These are phyloP conservation scores for Eucalyptus shirleyi DNA, from an alignment of 345 rosid genomes.

Conservation along the genomic window DNA sequence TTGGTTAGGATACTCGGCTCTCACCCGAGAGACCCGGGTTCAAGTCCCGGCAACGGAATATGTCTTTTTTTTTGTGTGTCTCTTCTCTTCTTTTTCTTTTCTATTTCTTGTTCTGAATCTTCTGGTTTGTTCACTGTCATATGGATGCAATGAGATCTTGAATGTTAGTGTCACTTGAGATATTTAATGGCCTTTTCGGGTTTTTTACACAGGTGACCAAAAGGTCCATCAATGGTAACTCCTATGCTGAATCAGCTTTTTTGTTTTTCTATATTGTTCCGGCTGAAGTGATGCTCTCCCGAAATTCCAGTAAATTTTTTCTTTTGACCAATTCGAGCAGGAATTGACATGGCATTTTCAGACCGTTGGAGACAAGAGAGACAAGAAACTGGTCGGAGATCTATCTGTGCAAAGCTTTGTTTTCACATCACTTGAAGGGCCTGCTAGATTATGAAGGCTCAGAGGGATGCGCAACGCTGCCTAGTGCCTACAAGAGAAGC, in stretches of 20 bases:
- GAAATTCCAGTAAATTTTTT: not conserved
- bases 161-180: not conserved
- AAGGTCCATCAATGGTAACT: not conserved
- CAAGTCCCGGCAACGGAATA: constrained; percentile 26
- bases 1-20: constrained; percentile 36
- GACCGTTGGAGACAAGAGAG: not conserved
- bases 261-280: not conserved
- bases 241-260: not conserved
- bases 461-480: not conserved
- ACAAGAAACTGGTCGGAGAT: not conserved
- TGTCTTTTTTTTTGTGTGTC: rapidly evolving
- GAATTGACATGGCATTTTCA: not conserved
- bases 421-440: not conserved
- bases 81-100: not conserved
- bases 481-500: not conserved
- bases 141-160: not conserved
- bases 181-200: not conserved
- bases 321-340: not conserved
- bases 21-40: constrained; percentile 40
- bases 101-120: not conserved
- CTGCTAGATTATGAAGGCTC: not conserved
- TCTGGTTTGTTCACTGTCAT: not conserved
- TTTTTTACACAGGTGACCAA: not conserved
- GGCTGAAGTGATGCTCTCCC: not conserved
- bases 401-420: not conserved